Base-by-base conservation (phyloP, 2,329 filamentous ascomycete species). In the Aspergillus sp. region DNA sequence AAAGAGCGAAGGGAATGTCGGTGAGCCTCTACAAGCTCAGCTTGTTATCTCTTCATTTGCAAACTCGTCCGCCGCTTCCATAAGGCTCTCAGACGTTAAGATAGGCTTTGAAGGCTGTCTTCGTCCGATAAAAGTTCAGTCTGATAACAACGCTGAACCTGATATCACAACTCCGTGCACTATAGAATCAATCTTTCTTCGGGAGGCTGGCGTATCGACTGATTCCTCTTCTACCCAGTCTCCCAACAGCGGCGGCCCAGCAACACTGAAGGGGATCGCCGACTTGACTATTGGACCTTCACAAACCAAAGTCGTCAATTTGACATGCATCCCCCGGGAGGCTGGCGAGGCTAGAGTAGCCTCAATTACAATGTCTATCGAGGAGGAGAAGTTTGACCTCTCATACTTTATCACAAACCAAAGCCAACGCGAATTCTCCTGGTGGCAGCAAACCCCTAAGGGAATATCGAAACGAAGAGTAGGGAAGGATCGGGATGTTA, bases 321-420 rank as follows among this genome's bases (percentile, higher is more conserved):
- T 95, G 57, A 79, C 77, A 7, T 79, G 89, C 49, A 80, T 84
- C 2, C 77, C 95, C 13, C 82, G 89, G 49, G 90, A 96, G 67
- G 82, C 90, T 2, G 90, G 89, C n/a, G 80, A 88, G 48, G 83
- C 85, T 1, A 81, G 77, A 43, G 82, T 87, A 3, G 75, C 78
- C 4, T 82, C 81, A 1, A 79, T 85, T 7, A 79, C 74, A 1
- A 70, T 95, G 23, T 70, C 74, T 1, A 68, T 93, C n/a, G 73
- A 80, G 23, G 81, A 79, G 12, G 77, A 84, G 0, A 67, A 74
- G 0, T 95, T 91, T 56, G 74, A 79, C 33, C 70, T 96, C 15
- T 74, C 81, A 19, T 87, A 86, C 57, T 78, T 78, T 4, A 73
- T 85, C n/a, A 77, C 68, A 2, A 66, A 72, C 7, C 59, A 72